phyloP scores from a whole-genome alignment of 179 eudicot genomes.

The Vitellaria paradoxa region DNA sequence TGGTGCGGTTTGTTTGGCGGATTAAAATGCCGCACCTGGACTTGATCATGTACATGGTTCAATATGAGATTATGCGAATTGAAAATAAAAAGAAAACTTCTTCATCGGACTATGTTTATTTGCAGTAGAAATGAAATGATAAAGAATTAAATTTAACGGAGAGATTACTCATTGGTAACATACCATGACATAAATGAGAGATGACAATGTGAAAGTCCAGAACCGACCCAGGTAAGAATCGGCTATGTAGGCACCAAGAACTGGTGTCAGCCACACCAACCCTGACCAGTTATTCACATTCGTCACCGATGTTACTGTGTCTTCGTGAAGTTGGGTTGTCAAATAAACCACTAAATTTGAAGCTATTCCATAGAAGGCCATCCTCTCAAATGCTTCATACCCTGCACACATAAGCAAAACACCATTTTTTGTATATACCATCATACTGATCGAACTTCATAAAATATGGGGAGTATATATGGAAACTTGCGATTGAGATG shows the following conservation, averaged over 20 bases:
- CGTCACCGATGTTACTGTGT: slow-evolving; percentile 72
- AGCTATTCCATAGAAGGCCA: slow-evolving; percentile 90
- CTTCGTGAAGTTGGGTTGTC: slow-evolving; percentile 78
- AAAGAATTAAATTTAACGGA: not conserved
- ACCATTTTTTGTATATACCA: not conserved
- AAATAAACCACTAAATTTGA: slow-evolving; percentile 80
- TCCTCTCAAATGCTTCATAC: slow-evolving; percentile 84
- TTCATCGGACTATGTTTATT: no score
- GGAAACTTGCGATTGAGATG: no score
- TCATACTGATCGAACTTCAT: no score
- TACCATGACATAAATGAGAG: slow-evolving; percentile 76
- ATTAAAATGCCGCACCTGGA: not conserved
- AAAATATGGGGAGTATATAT: no score
- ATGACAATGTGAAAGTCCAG: slow-evolving; percentile 83
- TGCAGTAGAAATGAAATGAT: not conserved
- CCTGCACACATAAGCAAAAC: slow-evolving; percentile 25
- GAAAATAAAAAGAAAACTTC: not conserved
- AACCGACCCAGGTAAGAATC: slow-evolving; percentile 80
- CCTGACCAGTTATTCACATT: slow-evolving; percentile 93
- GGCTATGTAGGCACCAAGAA: slow-evolving; percentile 82
- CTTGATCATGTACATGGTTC: not conserved
- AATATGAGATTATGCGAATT: not conserved
- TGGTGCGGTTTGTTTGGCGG: not conserved
- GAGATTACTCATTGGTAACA: not conserved
- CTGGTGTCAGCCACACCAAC: slow-evolving; percentile 81